A percentile compares a stretch with the other conserved stretches of the same genome.
phyloP scores from a whole-genome alignment of 441 rosid genomes.

The Populus tomentosa region DNA sequence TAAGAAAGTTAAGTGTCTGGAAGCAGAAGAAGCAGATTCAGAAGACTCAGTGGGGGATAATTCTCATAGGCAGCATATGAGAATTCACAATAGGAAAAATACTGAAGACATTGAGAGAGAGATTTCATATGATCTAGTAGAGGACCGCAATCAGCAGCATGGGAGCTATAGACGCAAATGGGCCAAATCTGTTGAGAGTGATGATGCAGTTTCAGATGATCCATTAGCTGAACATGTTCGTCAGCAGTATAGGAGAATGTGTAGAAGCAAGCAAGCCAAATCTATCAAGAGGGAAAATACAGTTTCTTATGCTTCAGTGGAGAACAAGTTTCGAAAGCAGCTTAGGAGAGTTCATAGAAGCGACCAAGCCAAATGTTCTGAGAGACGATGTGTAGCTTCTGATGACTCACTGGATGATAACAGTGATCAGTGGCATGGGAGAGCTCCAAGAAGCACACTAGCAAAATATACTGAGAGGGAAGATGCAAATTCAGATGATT shows the following conservation, averaged over 20 bases:
- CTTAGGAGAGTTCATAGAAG: constrained; percentile 24
- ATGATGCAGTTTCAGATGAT: constrained; percentile 58
- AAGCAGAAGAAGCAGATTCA: constrained; percentile 22
- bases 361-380: constrained; percentile 31
- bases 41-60: constrained; percentile 24
- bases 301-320: constrained; percentile 42
- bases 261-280: constrained; percentile 41
- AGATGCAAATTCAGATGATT: constrained; percentile 39
- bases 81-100: constrained; percentile 16
- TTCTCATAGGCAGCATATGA: constrained; percentile 20
- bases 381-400: constrained; percentile 29
- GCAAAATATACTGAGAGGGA: constrained; percentile 33
- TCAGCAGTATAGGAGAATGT: constrained; percentile 37
- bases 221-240: constrained; percentile 39
- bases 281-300: constrained; percentile 37
- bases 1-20: constrained; percentile 41
- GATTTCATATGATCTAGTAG: constrained; percentile 22
- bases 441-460: constrained; percentile 27
- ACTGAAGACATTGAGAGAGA: constrained; percentile 20
- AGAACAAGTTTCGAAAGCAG: constrained; percentile 41
- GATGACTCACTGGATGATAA: constrained; percentile 32
- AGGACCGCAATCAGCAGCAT: constrained; percentile 16
- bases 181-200: constrained; percentile 25
- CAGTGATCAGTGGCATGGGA: constrained; percentile 22
- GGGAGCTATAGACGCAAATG: constrained; percentile 16